Evolutionary conservation across 345 rosid species (phyloP).

Genomic region (Microthlaspi erraticum): DNA sequence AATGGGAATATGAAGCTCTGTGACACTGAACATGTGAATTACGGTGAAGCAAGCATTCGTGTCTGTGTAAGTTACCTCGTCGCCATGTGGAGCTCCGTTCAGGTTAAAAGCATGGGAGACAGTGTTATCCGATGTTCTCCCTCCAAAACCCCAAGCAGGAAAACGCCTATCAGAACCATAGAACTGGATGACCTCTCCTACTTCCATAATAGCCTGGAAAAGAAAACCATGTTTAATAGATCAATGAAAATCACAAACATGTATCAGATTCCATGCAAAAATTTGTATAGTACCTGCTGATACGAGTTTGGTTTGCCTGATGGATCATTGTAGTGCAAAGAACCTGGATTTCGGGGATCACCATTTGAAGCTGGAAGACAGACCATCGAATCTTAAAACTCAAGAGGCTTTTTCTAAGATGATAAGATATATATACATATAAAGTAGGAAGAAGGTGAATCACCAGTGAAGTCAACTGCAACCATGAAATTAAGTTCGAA

Average conservation of each 20-base stretch:
- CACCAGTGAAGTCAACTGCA: conserved; percentile 94
- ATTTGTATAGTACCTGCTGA: conserved; percentile 69
- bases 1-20: neutral
- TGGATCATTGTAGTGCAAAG: conserved; percentile 86
- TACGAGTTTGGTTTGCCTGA: conserved; percentile 79
- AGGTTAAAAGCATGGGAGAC: conserved; percentile 87
- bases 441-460: conserved; percentile 22
- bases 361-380: conserved; percentile 82
- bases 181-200: conserved; percentile 86
- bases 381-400: neutral
- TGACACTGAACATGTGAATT: neutral
- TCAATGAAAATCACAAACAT: neutral
- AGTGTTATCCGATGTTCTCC: conserved; percentile 56
- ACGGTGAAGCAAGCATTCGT: neutral
- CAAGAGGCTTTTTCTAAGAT: conserved; percentile 4
- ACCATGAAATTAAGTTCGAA: conserved; percentile 90
- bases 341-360: conserved; percentile 63
- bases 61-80: conserved; percentile 57
- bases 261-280: neutral
- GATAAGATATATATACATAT: conserved; percentile 2
- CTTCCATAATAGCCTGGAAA: conserved; percentile 80
- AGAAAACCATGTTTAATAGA: conserved; percentile 18
- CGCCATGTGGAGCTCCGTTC: conserved; percentile 58
- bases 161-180: conserved; percentile 81
- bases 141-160: conserved; percentile 95